A percentile compares a stretch with the other conserved stretches of the same genome.
These are phyloP conservation scores for Anisodus acutangulus DNA, from an alignment of 257 asterid genomes.

Conservation along the genomic window DNA sequence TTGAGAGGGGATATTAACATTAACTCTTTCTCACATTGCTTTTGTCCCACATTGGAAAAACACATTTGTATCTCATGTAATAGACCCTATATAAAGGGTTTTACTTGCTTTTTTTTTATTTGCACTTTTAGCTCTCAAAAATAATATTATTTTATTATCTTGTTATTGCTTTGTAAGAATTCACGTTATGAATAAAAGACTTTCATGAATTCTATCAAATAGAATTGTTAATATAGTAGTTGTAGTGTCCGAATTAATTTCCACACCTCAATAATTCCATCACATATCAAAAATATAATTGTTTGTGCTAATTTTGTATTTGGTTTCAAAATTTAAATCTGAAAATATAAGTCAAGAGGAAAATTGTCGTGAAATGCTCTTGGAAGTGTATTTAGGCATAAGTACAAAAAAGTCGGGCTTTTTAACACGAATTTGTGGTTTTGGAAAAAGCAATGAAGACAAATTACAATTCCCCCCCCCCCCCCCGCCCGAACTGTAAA, in stretches of 20 bases:
- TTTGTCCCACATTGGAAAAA: too few relatives aligned
- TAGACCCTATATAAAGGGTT: too few relatives aligned
- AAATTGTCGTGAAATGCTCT: neutral
- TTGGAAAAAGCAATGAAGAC: slow-evolving; percentile 18
- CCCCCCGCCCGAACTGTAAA: neutral
- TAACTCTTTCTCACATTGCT: too few relatives aligned
- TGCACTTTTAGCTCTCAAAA: too few relatives aligned
- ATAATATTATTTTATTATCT: too few relatives aligned
- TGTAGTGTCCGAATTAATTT: neutral
- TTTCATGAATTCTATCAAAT: too few relatives aligned
- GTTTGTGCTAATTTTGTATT: neutral
- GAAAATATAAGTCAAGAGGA: neutral
- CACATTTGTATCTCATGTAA: too few relatives aligned
- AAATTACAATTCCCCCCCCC: neutral
- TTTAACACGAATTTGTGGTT: neutral
- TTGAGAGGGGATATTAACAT: too few relatives aligned
- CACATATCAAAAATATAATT: neutral
- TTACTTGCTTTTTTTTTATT: too few relatives aligned
- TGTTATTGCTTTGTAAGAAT: too few relatives aligned
- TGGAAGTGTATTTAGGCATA: neutral
- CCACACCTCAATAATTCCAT: neutral
- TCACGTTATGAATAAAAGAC: too few relatives aligned
- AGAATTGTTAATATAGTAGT: too few relatives aligned
- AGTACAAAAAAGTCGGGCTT: neutral
- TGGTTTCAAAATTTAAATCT: neutral